Evolutionary conservation across 345 rosid genomes (phyloP), one percentile per base, ranked within the genome.

Genomic region (Nasturtium officinale): DNA sequence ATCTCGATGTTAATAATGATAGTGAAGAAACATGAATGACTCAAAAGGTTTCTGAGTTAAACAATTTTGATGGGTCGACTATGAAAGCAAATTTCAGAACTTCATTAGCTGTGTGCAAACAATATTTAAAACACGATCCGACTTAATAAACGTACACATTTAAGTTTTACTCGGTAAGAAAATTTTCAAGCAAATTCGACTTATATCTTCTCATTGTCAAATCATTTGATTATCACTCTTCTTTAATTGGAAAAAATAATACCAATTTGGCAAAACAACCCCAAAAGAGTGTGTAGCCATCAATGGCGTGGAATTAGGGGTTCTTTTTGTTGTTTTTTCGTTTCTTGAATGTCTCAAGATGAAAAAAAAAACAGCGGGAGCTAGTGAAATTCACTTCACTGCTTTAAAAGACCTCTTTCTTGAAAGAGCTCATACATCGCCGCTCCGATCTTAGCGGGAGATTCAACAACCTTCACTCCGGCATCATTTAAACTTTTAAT

Each of bases 381-480:
- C 70, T 69, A 54, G 75, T 69, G 79, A 69, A 55, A 70, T 58
- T 56, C 66, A 70, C 76, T 70, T 76, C 80, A 76, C 71, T 76
- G 71, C 80, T 77, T 71, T 45, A 82, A 72, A 40, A 95, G 90
- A 69, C 99, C 97, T 66, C 96, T 86, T 64, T 85, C 84, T 77
- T 91, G 82, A 79, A 95, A 95, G 46, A 87, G 87, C 16, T 90
- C 92, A 43, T 82, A 81, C 91, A 91, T 95, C 0, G 96, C 94
- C 1, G 80, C 48, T 61, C 98, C 99, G 12, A 95, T 89, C 82
- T 89, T 95, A 3, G 99, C 99, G 0, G 99, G 99, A 30, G 99
- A 95, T 71, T 95, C 97, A 7, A 90, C 98, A 72, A 95, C 99
- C 5, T 86, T 87, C 12, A 87, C 98, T 37, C 99, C 99, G 0